phyloP scores from a whole-genome alignment of 768 basidiomycete genomes.

The Collybia sp. region DNA sequence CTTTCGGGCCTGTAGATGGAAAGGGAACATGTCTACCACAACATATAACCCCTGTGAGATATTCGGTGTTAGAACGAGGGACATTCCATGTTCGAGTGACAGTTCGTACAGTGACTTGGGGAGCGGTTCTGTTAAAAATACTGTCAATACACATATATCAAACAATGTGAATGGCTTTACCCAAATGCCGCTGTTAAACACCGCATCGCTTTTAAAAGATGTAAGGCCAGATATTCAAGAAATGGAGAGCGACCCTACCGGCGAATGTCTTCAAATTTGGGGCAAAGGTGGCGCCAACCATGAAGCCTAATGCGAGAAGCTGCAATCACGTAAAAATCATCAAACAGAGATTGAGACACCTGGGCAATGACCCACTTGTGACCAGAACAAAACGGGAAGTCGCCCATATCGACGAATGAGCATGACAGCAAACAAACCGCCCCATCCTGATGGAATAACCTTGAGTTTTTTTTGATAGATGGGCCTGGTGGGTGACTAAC shows the following conservation, averaged over 20 bases:
- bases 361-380: slow-evolving; percentile 29
- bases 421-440: slow-evolving; percentile 45
- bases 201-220: slow-evolving; percentile 19
- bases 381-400: slow-evolving; percentile 60
- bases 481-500: slow-evolving; percentile 14
- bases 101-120: slow-evolving; percentile 39
- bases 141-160: not conserved
- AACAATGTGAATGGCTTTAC: slow-evolving; percentile 1
- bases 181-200: slow-evolving; percentile 29
- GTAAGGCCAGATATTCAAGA: not conserved
- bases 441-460: slow-evolving; percentile 25
- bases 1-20: slow-evolving; percentile 54
- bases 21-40: slow-evolving; percentile 52
- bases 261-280: slow-evolving; percentile 43
- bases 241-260: slow-evolving; percentile 8
- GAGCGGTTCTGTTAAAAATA: slow-evolving; percentile 31
- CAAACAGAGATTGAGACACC: not conserved
- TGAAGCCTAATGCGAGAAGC: slow-evolving; percentile 45
- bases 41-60: slow-evolving; percentile 36
- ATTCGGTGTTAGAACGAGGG: not conserved
- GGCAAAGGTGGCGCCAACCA: slow-evolving; percentile 49
- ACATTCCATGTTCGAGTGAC: not conserved
- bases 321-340: slow-evolving; percentile 9
- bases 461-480: not conserved
- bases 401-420: slow-evolving; percentile 50